These are phyloP conservation scores for Fusarium sp. DNA, from an alignment of 2,329 filamentous ascomycete species.

Conservation along the genomic window DNA sequence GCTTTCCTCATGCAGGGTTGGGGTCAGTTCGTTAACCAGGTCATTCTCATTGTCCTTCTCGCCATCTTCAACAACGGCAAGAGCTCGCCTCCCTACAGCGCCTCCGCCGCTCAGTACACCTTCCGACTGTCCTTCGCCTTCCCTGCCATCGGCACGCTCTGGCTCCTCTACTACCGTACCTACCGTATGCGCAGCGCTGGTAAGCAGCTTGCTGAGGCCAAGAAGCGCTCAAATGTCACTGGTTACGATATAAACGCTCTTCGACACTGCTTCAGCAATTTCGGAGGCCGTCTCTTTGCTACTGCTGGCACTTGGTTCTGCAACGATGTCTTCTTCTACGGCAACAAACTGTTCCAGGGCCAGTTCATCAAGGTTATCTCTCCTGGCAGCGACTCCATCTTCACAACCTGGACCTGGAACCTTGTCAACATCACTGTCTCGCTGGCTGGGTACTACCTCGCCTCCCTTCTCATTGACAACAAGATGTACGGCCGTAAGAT, in stretches of 20 bases:
- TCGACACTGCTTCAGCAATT: conserved; percentile 81
- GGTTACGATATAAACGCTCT: conserved; percentile 93
- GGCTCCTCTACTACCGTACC: conserved; percentile 95
- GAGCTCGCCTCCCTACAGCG: conserved; percentile 81
- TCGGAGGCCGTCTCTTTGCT: conserved; percentile 86
- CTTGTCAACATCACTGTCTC: conserved; percentile 90
- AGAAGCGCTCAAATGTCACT: conserved; percentile 88
- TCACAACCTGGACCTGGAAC: conserved; percentile 93
- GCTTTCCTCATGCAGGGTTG: conserved; percentile 99
- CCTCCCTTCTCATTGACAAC: conserved; percentile 91
- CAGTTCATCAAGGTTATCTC: conserved; percentile 90
- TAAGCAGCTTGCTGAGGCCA: conserved; percentile 83
- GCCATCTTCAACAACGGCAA: conserved; percentile 86
- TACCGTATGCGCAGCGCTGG: conserved; percentile 94
- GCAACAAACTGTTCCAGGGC: conserved; percentile 96
- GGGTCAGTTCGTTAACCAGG: conserved; percentile 96
- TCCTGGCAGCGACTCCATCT: conserved; percentile 75
- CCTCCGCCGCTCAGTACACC: conserved; percentile 84
- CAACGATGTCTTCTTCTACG: conserved; percentile 99
- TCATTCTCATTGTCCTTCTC: conserved; percentile 85
- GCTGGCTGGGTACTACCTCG: conserved; percentile 89
- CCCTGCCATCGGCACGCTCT: conserved; percentile 89
- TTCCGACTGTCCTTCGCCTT: conserved; percentile 94
- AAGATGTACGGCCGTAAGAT: conserved; percentile 95
- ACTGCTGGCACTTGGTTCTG: conserved; percentile 93